A percentile compares a stretch with the other conserved stretches of the same genome.
Evolutionary conservation across 768 basidiomycete genomes (phyloP).

Genomic region (Candolleomyces eurysporus): DNA sequence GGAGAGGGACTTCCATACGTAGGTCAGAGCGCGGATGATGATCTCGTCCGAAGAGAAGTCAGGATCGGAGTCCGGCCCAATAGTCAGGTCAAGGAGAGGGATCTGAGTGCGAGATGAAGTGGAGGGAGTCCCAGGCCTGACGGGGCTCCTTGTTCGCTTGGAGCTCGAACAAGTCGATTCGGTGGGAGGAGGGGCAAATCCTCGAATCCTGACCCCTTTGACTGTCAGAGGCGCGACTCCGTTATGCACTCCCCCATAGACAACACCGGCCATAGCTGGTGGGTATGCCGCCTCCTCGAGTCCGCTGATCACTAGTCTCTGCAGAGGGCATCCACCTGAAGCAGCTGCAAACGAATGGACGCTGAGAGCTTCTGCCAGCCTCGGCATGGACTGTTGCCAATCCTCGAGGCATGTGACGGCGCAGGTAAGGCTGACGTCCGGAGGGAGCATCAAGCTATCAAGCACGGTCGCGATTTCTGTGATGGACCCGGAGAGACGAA

Average conservation of each 20-base stretch:
- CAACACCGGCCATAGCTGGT: slow-evolving; percentile 18
- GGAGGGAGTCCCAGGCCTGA: slow-evolving; percentile 16
- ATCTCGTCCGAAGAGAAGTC: slow-evolving; percentile 29
- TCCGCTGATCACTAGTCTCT: slow-evolving; percentile 30
- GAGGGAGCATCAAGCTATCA: slow-evolving; percentile 26
- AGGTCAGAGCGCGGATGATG: slow-evolving; percentile 26
- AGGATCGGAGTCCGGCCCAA: slow-evolving; percentile 21
- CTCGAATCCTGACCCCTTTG: slow-evolving; percentile 4
- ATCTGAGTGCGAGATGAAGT: slow-evolving; percentile 31
- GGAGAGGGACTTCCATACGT: slow-evolving; percentile 32
- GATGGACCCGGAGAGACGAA: slow-evolving; percentile 32
- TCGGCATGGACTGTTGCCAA: slow-evolving; percentile 24
- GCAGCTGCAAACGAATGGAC: slow-evolving; percentile 20
- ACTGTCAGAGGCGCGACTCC: background rate
- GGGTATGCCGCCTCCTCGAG: slow-evolving; percentile 19
- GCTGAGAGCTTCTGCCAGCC: slow-evolving; percentile 24
- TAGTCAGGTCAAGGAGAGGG: slow-evolving; percentile 27
- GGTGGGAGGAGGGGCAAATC: background rate
- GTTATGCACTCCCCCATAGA: background rate
- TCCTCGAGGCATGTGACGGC: slow-evolving; percentile 27
- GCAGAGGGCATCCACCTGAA: slow-evolving; percentile 18
- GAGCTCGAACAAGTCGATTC: background rate
- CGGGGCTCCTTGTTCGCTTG: background rate
- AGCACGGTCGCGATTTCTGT: slow-evolving; percentile 28
- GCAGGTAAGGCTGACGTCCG: slow-evolving; percentile 21